Percentiles rank a stretch among this genome's conserved stretches.
phyloP scores from a whole-genome alignment of 1,139 yeast genomes.

The Hyphopichia buzzinii region DNA sequence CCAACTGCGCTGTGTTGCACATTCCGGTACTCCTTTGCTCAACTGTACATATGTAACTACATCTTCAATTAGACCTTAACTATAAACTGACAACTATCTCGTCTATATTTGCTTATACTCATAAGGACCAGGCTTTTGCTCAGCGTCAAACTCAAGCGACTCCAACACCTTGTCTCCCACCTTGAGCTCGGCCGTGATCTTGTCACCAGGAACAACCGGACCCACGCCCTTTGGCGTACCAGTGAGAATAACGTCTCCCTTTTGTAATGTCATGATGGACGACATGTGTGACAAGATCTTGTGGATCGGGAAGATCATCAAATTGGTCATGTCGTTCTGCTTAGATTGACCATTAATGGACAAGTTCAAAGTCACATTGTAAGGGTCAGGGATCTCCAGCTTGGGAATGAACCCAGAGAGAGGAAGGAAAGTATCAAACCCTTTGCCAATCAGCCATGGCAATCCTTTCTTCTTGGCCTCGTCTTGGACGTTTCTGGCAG shows the following conservation, averaged over 20 bases:
- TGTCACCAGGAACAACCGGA: conserved; percentile 72
- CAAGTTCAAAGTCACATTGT: conserved; percentile 64
- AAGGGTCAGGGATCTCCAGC: conserved; percentile 65
- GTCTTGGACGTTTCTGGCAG: conserved; percentile 94
- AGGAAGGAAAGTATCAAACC: conserved; percentile 94
- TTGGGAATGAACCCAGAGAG: conserved; percentile 70
- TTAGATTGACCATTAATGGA: conserved; percentile 66
- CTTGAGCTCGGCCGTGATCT: conserved; percentile 58
- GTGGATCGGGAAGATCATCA: conserved; percentile 90
- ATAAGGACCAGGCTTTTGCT: conserved; percentile 80
- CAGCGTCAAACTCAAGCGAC: conserved; percentile 54
- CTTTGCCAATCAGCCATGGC: conserved; percentile 97
- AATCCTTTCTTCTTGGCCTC: conserved; percentile 92
- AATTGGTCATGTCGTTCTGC: conserved; percentile 75
- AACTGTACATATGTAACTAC: no score
- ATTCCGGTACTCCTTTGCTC: no score
- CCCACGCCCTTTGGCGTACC: conserved; percentile 99
- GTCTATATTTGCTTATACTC: conserved; percentile 55
- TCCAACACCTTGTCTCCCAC: conserved; percentile 56
- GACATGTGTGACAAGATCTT: conserved; percentile 79
- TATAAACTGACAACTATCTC: no score
- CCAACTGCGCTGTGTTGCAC: no score
- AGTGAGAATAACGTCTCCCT: conserved; percentile 87
- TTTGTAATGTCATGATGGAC: conserved; percentile 80
- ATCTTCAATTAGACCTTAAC: no score